Evolutionary conservation across 2,329 filamentous ascomycete species (phyloP), one percentile per base, ranked within the genome.

Genomic region (Domatiomyces globalis): DNA sequence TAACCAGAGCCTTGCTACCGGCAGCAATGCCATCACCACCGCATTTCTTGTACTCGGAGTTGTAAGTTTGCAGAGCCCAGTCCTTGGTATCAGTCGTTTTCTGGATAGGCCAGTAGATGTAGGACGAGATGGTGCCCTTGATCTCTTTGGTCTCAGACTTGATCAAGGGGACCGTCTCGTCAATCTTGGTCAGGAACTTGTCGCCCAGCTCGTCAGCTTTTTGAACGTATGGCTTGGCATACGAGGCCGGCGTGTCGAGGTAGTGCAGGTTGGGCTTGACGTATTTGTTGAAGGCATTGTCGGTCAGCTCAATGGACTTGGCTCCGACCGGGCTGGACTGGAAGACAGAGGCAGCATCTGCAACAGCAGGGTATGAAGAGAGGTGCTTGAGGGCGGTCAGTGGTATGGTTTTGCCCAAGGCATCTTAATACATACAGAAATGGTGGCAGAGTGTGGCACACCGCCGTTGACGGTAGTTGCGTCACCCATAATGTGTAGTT

Each of bases 321-420:
- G 87, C 83, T 64, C 86, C 89, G 65, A 86, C 83, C 48, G 86
- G 83, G 71, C 90, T 87, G 64, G 78, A 73, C 70, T 88, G 86
- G 77, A 94, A 83, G 64, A 80, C 81, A 55, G 79, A 73, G 69
- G 95, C 80, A 63, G 81, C 73, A 68, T 94, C 87, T 64, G 79
- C 80, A 65, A 95, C 78, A 59, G 94, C 70, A 43, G 90, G 90
- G 70, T 94, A 95, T 59, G 83, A 83, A 61, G 81, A 76, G 57
- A 95, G 76, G 66, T 95, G 89, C 87, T 94, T 52, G 27, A 46
- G 15, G 15, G 44, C 15, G n/a, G 47, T 42, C 6, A 49, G 29
- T 9, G 27, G 29, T 19, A 9, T 12, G 56, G n/a, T 5, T 12
- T 17, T 22, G 15, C 18, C 18, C 29, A 2, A 33, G 20, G 25